Conservation (phyloP, 108 stramenopile species). For the Skeletonema menzelii region DNA sequence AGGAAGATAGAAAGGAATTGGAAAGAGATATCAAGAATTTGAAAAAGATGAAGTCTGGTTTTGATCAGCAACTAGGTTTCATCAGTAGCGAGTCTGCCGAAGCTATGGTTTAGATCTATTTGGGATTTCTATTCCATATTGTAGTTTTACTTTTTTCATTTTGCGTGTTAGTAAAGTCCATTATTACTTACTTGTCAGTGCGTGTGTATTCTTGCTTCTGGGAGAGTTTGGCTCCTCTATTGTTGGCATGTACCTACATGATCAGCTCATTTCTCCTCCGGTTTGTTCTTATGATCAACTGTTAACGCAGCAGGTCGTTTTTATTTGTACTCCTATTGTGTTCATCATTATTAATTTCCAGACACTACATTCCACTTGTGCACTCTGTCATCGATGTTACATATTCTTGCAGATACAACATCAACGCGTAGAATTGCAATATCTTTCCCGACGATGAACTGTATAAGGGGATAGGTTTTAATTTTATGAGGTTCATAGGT, state of each 20-base stretch:
- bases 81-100: neutral
- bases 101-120: neutral
- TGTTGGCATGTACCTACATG: too few relatives aligned
- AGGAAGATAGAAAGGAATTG: slow-evolving; percentile 8
- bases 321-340: neutral
- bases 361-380: slow-evolving; percentile 58
- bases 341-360: neutral
- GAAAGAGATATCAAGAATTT: slow-evolving; percentile 18
- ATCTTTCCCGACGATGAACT: slow-evolving; percentile 67
- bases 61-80: slow-evolving; percentile 24
- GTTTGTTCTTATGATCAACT: too few relatives aligned
- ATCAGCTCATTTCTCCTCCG: too few relatives aligned
- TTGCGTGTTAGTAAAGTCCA: neutral
- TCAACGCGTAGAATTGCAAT: slow-evolving; percentile 67
- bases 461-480: neutral
- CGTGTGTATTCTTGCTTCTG: too few relatives aligned
- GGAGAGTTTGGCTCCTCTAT: too few relatives aligned
- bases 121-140: too few relatives aligned
- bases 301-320: too few relatives aligned
- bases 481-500: neutral
- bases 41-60: slow-evolving; percentile 17
- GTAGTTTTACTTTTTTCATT: neutral
- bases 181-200: neutral
- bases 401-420: slow-evolving; percentile 56
- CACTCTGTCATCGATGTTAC: slow-evolving; percentile 62